phyloP scores from a whole-genome alignment of 1,284 basidiomycete genomes.

The Hemileia vastatrix region DNA sequence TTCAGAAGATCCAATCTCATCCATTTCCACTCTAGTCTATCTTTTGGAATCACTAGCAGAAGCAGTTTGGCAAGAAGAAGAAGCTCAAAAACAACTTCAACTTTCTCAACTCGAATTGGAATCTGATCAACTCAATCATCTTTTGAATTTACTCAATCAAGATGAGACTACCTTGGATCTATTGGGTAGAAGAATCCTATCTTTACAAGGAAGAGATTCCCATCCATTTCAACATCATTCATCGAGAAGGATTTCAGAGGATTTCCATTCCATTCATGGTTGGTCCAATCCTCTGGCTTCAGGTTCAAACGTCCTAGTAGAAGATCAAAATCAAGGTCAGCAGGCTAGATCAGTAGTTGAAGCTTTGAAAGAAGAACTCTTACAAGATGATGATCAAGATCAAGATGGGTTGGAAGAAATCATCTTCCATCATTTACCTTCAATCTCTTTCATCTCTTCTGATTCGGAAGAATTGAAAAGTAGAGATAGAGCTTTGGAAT shows the following conservation, averaged over 20 bases:
- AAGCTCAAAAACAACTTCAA: not conserved
- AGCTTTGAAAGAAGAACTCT: not conserved
- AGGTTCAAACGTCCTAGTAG: not conserved
- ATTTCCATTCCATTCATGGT: not conserved
- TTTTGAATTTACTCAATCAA: not conserved
- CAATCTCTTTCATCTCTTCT: not conserved
- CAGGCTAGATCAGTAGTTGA: not conserved
- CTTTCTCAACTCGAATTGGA: not conserved
- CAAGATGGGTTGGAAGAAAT: not conserved
- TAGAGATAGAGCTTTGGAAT: not conserved
- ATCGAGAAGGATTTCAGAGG: not conserved
- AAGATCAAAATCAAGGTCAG: not conserved
- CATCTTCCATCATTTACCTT: not conserved
- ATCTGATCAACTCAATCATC: not conserved
- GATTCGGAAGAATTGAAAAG: not conserved
- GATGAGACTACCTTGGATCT: not conserved
- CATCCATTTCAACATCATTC: not conserved
- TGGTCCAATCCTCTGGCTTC: not conserved
- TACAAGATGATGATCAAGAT: not conserved
- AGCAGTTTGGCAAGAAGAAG: not conserved
- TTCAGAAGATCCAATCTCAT: not conserved
- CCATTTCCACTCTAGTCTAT: not conserved
- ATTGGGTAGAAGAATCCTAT: not conserved
- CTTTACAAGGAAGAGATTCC: not conserved
- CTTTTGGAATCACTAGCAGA: not conserved